A percentile compares a stretch with the other conserved stretches of the same genome.
Evolutionary conservation across 176 grass and related monocot genomes (phyloP).

Genomic region (Oryza longistaminata): DNA sequence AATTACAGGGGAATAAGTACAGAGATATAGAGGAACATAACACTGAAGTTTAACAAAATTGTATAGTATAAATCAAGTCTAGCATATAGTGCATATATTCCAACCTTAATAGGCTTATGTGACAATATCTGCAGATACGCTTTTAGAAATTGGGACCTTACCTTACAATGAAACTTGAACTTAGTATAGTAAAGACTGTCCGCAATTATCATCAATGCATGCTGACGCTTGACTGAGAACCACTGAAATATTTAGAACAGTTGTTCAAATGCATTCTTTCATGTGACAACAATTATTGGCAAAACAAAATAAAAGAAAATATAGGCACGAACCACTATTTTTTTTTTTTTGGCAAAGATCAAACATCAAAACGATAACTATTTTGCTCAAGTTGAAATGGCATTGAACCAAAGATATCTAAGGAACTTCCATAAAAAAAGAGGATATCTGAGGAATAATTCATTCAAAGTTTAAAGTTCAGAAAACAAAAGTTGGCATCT

Average conservation of each 20-base stretch:
- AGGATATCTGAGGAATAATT: neutral
- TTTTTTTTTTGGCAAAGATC: neutral
- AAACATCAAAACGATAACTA: neutral
- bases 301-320: neutral
- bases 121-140: neutral
- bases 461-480: neutral
- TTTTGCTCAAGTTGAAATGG: neutral
- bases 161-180: conserved; percentile 94
- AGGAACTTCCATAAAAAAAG: too few relatives aligned
- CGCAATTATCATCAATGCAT: conserved; percentile 86
- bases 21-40: neutral
- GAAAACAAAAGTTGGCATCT: neutral
- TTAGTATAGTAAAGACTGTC: conserved; percentile 86
- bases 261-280: neutral
- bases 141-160: conserved; percentile 31
- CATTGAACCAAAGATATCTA: neutral
- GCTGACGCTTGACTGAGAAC: conserved; percentile 95
- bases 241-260: conserved; percentile 66
- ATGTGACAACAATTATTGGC: neutral
- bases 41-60: neutral
- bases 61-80: neutral
- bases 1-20: neutral
- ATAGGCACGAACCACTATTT: neutral
- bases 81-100: neutral
- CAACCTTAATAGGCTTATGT: neutral